Conservation (phyloP, 2,329 filamentous ascomycete genomes). For the Paramyrothecium sp. region DNA sequence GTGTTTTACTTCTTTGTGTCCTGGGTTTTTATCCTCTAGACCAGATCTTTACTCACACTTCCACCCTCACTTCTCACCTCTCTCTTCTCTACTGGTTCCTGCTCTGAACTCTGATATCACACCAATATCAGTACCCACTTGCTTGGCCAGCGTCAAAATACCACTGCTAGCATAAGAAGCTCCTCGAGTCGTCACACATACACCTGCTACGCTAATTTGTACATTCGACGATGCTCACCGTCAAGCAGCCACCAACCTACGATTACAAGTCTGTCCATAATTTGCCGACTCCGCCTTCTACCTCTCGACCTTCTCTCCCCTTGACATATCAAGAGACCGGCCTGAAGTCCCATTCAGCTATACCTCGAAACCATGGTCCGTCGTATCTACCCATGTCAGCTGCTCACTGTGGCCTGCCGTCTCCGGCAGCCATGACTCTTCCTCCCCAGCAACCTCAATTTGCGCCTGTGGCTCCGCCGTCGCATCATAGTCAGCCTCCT, state of each 20-base stretch:
- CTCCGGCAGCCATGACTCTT: conserved; percentile 64
- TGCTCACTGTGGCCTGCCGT: conserved; percentile 68
- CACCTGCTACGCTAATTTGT: conserved; percentile 22
- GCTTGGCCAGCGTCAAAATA: conserved; percentile 1
- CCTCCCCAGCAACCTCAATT: conserved; percentile 43
- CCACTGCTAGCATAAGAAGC: background rate
- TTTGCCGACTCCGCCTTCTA: conserved; percentile 57
- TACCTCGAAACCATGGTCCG: conserved; percentile 45
- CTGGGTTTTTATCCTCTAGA: no score
- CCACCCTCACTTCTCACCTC: no score
- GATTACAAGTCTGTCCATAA: conserved; percentile 62
- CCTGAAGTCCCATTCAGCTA: conserved; percentile 36
- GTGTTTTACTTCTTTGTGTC: background rate
- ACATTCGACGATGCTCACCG: conserved; percentile 57
- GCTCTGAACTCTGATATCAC: no score
- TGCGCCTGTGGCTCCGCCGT: conserved; percentile 19
- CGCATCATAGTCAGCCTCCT: conserved; percentile 21
- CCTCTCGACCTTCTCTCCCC: conserved; percentile 54
- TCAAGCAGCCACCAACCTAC: conserved; percentile 58
- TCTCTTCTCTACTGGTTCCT: no score
- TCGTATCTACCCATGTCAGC: conserved; percentile 62
- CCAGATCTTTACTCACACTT: no score
- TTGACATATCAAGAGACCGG: conserved; percentile 47
- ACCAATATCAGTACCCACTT: no score
- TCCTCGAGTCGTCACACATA: conserved; percentile 19